phyloP scores from a whole-genome alignment of 2,329 filamentous ascomycete species.

The Epichloe baconii region DNA sequence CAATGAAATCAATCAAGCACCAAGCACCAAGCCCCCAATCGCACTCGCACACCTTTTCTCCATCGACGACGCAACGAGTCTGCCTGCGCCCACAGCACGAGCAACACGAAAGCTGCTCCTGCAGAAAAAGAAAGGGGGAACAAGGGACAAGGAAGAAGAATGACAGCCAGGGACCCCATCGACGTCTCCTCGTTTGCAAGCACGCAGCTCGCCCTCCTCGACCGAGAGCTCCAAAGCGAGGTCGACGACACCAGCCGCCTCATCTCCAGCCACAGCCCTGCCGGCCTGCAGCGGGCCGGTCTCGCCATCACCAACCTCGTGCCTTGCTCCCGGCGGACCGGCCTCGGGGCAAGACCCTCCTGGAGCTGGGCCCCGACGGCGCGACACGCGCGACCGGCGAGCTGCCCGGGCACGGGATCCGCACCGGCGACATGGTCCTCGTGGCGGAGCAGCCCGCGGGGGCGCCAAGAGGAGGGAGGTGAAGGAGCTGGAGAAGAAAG shows the following conservation, averaged over 20 bases:
- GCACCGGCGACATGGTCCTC: constrained; percentile 65
- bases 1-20: too few relatives aligned
- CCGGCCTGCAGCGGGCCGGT: constrained; percentile 61
- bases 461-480: constrained; percentile 61
- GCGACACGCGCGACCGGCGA: constrained; percentile 43
- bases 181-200: constrained; percentile 57
- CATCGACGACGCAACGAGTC: too few relatives aligned
- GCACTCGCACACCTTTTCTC: too few relatives aligned
- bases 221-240: constrained; percentile 59
- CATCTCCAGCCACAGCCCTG: constrained; percentile 54
- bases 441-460: constrained; percentile 64
- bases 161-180: constrained; percentile 29
- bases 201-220: constrained; percentile 58
- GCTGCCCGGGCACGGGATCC: constrained; percentile 62
- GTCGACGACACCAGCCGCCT: constrained; percentile 55
- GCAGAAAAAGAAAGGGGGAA: not conserved
- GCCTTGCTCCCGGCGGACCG: constrained; percentile 66
- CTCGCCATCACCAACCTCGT: constrained; percentile 66
- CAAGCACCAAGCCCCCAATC: too few relatives aligned
- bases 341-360: constrained; percentile 82
- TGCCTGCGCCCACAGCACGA: too few relatives aligned
- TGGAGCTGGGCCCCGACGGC: constrained; percentile 66
- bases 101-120: too few relatives aligned
- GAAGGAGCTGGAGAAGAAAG: constrained; percentile 54
- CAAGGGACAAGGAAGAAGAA: constrained; percentile 7